Evolutionary conservation across 2,329 filamentous ascomycete species (phyloP).

Genomic region (Cladosporium oxysporum): DNA sequence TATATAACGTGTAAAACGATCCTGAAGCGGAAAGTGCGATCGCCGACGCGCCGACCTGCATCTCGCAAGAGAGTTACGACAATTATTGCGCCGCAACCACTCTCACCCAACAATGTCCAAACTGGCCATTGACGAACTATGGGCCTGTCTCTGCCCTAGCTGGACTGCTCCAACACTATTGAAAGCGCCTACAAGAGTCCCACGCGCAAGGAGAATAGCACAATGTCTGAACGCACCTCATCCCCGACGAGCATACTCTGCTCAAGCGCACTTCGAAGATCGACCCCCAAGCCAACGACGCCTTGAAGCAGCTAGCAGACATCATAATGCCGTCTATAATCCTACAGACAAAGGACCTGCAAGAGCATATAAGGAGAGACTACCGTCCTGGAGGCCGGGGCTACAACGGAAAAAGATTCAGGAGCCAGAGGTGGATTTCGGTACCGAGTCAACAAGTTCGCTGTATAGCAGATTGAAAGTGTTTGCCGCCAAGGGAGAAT

Average conservation of each 20-base stretch:
- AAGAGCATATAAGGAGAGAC: background rate
- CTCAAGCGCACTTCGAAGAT: constrained; percentile 2
- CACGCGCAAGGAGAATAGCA: constrained; percentile 5
- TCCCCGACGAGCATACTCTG: constrained; percentile 10
- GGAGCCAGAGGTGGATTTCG: constrained; percentile 3
- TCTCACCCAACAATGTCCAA: constrained; percentile 10
- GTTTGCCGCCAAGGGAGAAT: constrained; percentile 42
- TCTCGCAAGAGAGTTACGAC: background rate
- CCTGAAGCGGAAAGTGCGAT: background rate
- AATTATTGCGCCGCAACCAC: constrained; percentile 11
- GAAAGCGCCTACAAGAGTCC: background rate
- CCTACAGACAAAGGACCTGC: background rate
- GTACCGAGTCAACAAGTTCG: constrained; percentile 26
- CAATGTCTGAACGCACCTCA: constrained; percentile 12
- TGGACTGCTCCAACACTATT: constrained; percentile 13
- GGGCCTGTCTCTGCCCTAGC: constrained; percentile 18
- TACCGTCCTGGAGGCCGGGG: background rate
- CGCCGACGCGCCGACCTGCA: background rate
- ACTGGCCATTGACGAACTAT: constrained; percentile 15
- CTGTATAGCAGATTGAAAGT: constrained; percentile 55
- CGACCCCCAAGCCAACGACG: background rate
- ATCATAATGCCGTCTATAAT: constrained; percentile 3
- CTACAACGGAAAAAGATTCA: background rate
- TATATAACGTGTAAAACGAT: background rate
- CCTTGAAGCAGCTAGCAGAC: constrained; percentile 3